A percentile compares a stretch with the other conserved stretches of the same genome.
Evolutionary conservation across 1,284 basidiomycete genomes (phyloP).

Genomic region (Sphagnurus paluster): DNA sequence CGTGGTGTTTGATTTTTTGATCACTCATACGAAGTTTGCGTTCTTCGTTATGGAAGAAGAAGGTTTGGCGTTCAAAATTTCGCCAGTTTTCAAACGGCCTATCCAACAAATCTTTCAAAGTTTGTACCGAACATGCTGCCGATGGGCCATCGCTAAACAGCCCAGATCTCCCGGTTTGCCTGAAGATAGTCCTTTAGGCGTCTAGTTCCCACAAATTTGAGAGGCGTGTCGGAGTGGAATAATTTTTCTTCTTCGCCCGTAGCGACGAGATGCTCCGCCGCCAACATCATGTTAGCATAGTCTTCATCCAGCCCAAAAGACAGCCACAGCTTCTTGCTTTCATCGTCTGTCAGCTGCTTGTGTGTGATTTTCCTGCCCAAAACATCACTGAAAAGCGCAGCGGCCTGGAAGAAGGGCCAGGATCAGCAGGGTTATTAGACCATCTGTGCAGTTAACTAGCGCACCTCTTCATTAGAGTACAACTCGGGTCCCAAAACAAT

Average conservation of each 20-base stretch:
- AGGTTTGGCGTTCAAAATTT: no score
- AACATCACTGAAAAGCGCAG: constrained; percentile 13
- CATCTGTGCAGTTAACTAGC: neutral
- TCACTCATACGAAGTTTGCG: no score
- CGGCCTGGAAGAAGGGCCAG: constrained; percentile 11
- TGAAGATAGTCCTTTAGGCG: no score
- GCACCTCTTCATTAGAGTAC: constrained; percentile 25
- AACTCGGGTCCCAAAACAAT: constrained; percentile 29
- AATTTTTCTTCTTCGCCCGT: constrained; percentile 13
- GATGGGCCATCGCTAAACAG: no score
- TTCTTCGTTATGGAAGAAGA: no score
- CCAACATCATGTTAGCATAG: constrained; percentile 15
- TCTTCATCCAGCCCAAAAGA: constrained; percentile 12
- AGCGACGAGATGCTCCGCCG: constrained; percentile 10
- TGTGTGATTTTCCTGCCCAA: constrained; percentile 17
- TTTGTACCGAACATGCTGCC: no score
- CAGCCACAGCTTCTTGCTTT: constrained; percentile 10
- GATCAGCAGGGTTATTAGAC: neutral
- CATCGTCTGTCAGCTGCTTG: constrained; percentile 11
- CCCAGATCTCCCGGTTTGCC: no score
- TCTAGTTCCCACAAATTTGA: no score
- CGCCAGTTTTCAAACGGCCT: no score
- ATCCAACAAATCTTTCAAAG: no score
- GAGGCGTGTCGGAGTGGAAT: no score
- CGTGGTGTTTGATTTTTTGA: no score